Conservation (phyloP, 1,284 basidiomycete species). For the Abortiporus biennis region DNA sequence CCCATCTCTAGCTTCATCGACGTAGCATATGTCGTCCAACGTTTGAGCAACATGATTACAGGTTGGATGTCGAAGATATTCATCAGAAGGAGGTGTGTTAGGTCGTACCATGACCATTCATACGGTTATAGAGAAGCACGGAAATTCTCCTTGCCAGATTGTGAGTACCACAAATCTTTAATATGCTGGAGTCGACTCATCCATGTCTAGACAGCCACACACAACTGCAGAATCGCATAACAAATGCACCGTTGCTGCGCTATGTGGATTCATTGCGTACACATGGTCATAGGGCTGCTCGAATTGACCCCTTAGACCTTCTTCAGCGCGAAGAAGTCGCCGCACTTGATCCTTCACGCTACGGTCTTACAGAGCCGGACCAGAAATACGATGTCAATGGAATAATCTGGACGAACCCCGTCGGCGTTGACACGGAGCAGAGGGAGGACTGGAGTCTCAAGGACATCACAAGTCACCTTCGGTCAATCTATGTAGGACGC, state of each 20-base stretch:
- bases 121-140: constrained; percentile 6
- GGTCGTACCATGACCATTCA: constrained; percentile 7
- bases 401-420: constrained; percentile 67
- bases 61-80: too few relatives aligned
- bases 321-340: constrained; percentile 81
- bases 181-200: background rate
- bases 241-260: constrained; percentile 75
- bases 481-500: constrained; percentile 69
- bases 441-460: constrained; percentile 64
- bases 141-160: constrained; percentile 3
- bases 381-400: constrained; percentile 70
- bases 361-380: constrained; percentile 56
- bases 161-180: background rate
- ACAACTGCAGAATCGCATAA: constrained; percentile 71
- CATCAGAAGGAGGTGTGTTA: too few relatives aligned
- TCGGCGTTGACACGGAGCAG: constrained; percentile 35
- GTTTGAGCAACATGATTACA: too few relatives aligned
- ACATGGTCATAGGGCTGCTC: constrained; percentile 76
- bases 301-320: constrained; percentile 82
- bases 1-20: too few relatives aligned
- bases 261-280: constrained; percentile 83
- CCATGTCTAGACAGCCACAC: constrained; percentile 53
- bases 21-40: too few relatives aligned
- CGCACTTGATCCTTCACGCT: constrained; percentile 74
- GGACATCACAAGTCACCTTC: constrained; percentile 66